Evolutionary conservation across 441 rosid species (phyloP).

Genomic region (Euphorbia celastroides): DNA sequence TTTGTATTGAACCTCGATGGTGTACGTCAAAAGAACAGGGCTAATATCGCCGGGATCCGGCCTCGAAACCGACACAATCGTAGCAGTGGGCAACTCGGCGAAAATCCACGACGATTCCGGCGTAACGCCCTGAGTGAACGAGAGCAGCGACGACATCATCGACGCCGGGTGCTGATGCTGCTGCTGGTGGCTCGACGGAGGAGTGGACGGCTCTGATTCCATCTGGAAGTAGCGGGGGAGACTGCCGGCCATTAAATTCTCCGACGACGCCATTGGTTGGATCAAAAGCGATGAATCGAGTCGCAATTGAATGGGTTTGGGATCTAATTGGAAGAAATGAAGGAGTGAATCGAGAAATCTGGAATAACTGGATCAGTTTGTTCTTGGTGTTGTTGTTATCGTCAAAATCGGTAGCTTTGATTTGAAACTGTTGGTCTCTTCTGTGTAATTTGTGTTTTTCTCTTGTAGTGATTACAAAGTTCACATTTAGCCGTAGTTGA

Average conservation of each 20-base stretch:
- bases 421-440: neutral
- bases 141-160: conserved; percentile 47
- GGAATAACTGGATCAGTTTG: neutral
- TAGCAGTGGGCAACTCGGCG: conserved; percentile 74
- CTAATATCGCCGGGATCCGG: conserved; percentile 92
- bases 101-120: conserved; percentile 61
- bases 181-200: conserved; percentile 3
- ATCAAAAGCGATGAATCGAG: neutral
- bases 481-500: neutral
- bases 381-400: neutral
- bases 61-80: conserved; percentile 71
- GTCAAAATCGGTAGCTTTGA: conserved; percentile 11
- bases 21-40: conserved; percentile 76
- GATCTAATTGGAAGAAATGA: neutral
- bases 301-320: neutral
- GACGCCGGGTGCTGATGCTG: conserved; percentile 21
- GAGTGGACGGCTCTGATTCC: conserved; percentile 52
- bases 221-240: conserved; percentile 64
- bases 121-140: conserved; percentile 37
- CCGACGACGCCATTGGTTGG: conserved; percentile 54
- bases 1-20: conserved; percentile 81
- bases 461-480: neutral
- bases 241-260: conserved; percentile 56
- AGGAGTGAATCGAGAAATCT: neutral
- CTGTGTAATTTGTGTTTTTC: neutral